These are phyloP conservation scores for Pezicula rhizophila DNA, from an alignment of 2,329 filamentous ascomycete genomes.

Conservation along the genomic window DNA sequence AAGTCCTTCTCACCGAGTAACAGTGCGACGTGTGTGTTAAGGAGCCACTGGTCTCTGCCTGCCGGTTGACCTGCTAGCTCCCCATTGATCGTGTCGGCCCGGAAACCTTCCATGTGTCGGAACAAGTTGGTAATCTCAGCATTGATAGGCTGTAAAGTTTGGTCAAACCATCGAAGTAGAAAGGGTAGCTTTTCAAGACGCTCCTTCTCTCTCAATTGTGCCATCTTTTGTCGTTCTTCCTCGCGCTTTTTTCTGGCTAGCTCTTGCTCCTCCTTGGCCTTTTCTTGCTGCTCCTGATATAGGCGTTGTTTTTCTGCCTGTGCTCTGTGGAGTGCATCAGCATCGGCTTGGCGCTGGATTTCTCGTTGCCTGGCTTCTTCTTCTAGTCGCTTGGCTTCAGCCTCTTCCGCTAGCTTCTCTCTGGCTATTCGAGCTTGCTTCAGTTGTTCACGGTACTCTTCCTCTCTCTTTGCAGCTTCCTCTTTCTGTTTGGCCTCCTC, in stretches of 20 bases:
- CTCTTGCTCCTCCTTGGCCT: slow-evolving; percentile 32
- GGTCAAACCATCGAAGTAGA: slow-evolving; percentile 55
- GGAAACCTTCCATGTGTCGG: slow-evolving; percentile 50
- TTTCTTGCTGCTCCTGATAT: slow-evolving; percentile 26
- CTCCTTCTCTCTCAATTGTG: too few species aligned
- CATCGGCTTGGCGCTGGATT: slow-evolving; percentile 21
- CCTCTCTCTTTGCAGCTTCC: slow-evolving; percentile 15
- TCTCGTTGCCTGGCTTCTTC: slow-evolving; percentile 24
- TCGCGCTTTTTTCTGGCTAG: slow-evolving; percentile 21
- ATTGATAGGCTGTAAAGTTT: slow-evolving; percentile 44
- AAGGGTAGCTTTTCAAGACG: slow-evolving; percentile 46
- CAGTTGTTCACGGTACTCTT: slow-evolving; percentile 14
- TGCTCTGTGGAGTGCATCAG: slow-evolving; percentile 17
- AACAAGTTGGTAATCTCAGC: slow-evolving; percentile 48
- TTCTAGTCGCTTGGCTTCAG: slow-evolving; percentile 27
- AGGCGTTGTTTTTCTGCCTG: slow-evolving; percentile 30
- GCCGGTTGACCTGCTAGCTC: slow-evolving; percentile 45
- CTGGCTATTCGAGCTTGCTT: slow-evolving; percentile 17
- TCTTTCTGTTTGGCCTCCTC: slow-evolving; percentile 8
- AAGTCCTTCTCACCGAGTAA: slow-evolving; percentile 61
- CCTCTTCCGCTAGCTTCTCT: slow-evolving; percentile 25
- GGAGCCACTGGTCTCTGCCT: slow-evolving; percentile 60
- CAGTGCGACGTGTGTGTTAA: slow-evolving; percentile 58
- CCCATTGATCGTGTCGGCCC: slow-evolving; percentile 56
- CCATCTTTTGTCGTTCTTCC: slow-evolving; percentile 46